These are phyloP conservation scores for Entelexis sorbosivorans DNA, from an alignment of 1,139 yeast genomes.

Conservation along the genomic window DNA sequence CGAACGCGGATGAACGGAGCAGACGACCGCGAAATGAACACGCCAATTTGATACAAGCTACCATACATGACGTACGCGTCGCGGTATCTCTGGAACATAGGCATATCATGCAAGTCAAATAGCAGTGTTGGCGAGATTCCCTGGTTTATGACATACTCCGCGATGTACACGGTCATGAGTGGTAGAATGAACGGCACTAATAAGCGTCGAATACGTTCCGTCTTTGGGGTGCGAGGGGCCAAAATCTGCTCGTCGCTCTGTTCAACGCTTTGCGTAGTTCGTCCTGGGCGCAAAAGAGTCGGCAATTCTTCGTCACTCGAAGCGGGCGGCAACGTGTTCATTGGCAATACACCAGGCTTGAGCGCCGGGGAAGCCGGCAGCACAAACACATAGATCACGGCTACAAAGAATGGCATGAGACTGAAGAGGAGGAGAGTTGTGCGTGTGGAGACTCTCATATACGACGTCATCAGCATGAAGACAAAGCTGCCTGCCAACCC, in stretches of 20 bases:
- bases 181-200: slow-evolving; percentile 72
- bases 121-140: slow-evolving; percentile 81
- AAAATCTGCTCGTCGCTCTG: background rate
- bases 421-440: slow-evolving; percentile 39
- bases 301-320: background rate
- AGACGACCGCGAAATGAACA: slow-evolving; percentile 79
- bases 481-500: slow-evolving; percentile 69
- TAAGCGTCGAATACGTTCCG: slow-evolving; percentile 40
- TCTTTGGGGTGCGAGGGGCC: slow-evolving; percentile 25
- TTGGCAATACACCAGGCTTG: background rate
- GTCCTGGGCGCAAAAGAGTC: background rate
- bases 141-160: slow-evolving; percentile 83
- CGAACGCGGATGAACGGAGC: slow-evolving; percentile 51
- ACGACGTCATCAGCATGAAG: slow-evolving; percentile 46
- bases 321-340: background rate
- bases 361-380: slow-evolving; percentile 28
- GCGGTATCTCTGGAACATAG: slow-evolving; percentile 52
- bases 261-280: background rate
- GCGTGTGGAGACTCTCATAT: slow-evolving; percentile 39
- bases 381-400: slow-evolving; percentile 29
- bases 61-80: slow-evolving; percentile 91
- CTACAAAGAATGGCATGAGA: slow-evolving; percentile 38
- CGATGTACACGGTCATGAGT: slow-evolving; percentile 64
- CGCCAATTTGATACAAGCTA: slow-evolving; percentile 85
- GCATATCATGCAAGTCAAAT: slow-evolving; percentile 60